Conservation (phyloP, 31 red algal genomes). For the Odonthalia washingtoniensis region DNA sequence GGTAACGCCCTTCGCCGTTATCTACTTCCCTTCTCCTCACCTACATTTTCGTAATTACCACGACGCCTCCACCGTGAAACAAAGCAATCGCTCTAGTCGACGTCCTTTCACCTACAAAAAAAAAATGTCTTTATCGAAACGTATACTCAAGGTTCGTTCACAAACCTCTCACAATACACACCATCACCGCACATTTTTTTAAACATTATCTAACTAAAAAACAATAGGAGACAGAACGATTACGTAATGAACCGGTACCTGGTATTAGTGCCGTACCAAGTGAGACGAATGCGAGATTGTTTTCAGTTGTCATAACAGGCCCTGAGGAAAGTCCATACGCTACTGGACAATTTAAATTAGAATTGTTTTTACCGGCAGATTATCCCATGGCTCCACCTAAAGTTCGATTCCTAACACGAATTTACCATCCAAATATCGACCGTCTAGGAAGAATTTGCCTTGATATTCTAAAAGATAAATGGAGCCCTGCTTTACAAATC, state of each 20-base stretch:
- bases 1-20: too few relatives aligned
- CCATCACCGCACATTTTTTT: too few relatives aligned
- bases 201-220: too few relatives aligned
- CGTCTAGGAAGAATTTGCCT: constrained; percentile 96
- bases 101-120: too few relatives aligned
- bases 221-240: constrained; percentile 87
- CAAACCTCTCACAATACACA: too few relatives aligned
- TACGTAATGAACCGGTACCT: constrained; percentile 74
- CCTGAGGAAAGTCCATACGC: constrained; percentile 92
- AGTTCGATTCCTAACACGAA: constrained; percentile 90
- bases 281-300: constrained; percentile 92
- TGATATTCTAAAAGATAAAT: constrained; percentile 98
- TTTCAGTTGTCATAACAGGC: constrained; percentile 88
- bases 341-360: constrained; percentile 79
- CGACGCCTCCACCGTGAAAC: too few relatives aligned
- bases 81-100: too few relatives aligned
- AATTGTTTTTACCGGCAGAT: constrained; percentile 95
- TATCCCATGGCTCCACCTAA: constrained; percentile 96
- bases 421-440: constrained; percentile 98
- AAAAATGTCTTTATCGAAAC: too few relatives aligned
- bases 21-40: too few relatives aligned
- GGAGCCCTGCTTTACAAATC: constrained; percentile 94
- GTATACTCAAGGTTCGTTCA: too few relatives aligned
- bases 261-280: constrained; percentile 90
- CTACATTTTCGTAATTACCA: too few relatives aligned